Percentiles rank a stretch among this genome's conserved stretches.
Conservation (phyloP, 352 stramenopile species). For the Halophytophthora polymorphica region DNA sequence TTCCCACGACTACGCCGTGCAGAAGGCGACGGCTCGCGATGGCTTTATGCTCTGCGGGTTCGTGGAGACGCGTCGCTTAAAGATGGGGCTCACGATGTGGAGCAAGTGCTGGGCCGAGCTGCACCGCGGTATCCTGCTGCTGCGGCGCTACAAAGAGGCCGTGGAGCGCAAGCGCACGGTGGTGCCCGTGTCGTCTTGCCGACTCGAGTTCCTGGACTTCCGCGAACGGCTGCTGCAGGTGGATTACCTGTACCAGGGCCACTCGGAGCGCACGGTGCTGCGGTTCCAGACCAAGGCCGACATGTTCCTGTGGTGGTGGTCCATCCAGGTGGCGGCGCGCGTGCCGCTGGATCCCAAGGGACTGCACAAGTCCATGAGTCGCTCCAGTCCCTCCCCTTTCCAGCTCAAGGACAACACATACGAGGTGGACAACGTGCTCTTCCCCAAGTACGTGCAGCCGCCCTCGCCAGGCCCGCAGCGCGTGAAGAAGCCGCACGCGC, state of each 20-base stretch:
- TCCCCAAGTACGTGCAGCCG: constrained; percentile 35
- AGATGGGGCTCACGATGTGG: constrained; percentile 47
- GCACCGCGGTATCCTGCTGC: constrained; percentile 62
- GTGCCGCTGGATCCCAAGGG: constrained; percentile 41
- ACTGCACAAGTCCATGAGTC: constrained; percentile 49
- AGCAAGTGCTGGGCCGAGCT: constrained; percentile 64
- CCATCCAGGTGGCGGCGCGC: constrained; percentile 55
- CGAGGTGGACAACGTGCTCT: constrained; percentile 61
- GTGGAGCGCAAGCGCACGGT: constrained; percentile 55
- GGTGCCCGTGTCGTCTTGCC: constrained; percentile 43
- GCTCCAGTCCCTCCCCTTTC: constrained; percentile 34
- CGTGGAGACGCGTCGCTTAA: constrained; percentile 39
- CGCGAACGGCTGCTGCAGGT: constrained; percentile 50
- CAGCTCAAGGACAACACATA: constrained; percentile 51
- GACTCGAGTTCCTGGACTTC: constrained; percentile 51
- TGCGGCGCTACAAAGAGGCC: constrained; percentile 54
- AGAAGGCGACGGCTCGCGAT: constrained; percentile 44
- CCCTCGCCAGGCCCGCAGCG: constrained; percentile 6
- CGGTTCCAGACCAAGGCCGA: constrained; percentile 52
- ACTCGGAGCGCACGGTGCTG: constrained; percentile 34
- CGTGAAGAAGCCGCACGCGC: constrained; percentile 10
- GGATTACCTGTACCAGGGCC: constrained; percentile 56
- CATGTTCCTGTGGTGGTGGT: constrained; percentile 80
- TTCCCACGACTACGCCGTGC: constrained; percentile 39
- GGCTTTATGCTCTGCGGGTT: constrained; percentile 51